Percentiles rank a stretch among this genome's conserved stretches.
phyloP scores from a whole-genome alignment of 108 stramenopile species.

The Cyclostephanos invisitatus region DNA sequence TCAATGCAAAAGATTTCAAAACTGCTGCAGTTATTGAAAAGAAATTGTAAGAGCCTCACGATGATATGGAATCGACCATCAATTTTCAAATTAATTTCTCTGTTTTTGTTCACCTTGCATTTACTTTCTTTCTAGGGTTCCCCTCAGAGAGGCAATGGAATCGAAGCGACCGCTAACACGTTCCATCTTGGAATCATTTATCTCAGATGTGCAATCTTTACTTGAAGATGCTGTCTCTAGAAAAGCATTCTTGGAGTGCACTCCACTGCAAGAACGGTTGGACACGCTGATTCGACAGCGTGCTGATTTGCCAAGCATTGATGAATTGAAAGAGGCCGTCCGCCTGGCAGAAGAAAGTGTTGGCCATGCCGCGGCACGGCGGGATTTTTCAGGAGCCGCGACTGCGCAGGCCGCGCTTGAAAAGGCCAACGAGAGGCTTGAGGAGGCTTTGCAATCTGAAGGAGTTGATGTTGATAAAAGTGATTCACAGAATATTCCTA shows the following conservation, averaged over 20 bases:
- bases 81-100: slow-evolving; percentile 8
- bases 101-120: background rate
- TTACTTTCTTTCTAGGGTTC: slow-evolving; percentile 39
- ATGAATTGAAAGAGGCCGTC: slow-evolving; percentile 69
- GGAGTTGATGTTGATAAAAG: slow-evolving; percentile 11
- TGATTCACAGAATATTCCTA: background rate
- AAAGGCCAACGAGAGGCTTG: slow-evolving; percentile 52
- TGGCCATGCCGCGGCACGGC: slow-evolving; percentile 63
- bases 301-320: slow-evolving; percentile 70
- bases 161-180: slow-evolving; percentile 76
- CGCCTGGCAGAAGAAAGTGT: slow-evolving; percentile 57
- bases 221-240: slow-evolving; percentile 71
- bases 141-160: slow-evolving; percentile 65
- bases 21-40: slow-evolving; percentile 69
- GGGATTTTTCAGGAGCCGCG: slow-evolving; percentile 77
- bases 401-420: slow-evolving; percentile 60
- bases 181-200: slow-evolving; percentile 63
- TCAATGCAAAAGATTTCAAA: slow-evolving; percentile 67
- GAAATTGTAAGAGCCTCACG: slow-evolving; percentile 46
- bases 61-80: background rate
- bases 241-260: slow-evolving; percentile 73
- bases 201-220: slow-evolving; percentile 54
- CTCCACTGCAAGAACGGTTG: slow-evolving; percentile 74
- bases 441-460: slow-evolving; percentile 51
- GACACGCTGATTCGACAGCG: slow-evolving; percentile 65